Evolutionary conservation across 345 rosid genomes (phyloP), one percentile per base, ranked within the genome.

Genomic region (Euphorbia tirucalli): DNA sequence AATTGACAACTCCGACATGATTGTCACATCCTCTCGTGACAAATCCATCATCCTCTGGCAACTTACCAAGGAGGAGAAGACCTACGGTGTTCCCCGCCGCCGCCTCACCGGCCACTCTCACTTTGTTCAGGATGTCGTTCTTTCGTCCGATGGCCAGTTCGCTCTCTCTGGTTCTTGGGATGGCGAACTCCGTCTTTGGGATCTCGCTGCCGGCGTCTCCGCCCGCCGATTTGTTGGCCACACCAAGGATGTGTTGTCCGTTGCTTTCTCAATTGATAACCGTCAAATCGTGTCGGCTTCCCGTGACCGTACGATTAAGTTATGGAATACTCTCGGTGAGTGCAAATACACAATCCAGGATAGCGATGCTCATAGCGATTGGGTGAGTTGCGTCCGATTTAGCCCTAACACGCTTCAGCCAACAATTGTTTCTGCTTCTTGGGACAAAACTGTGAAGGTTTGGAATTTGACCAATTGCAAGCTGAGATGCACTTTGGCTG

Each of bases 141-240:
- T 95, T 48, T 95, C 99, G 14, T 94, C 95, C 21, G 98, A 94
- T 55, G 89, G 97, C 19, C 97, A 92, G 85, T 94, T 94, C 75
- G 98, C 98, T 0, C 94, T 94, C 48, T 94, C 98, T 32, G 96
- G 98, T 7, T 87, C 97, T 46, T 94, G 98, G 98, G 98, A 94
- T 75, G 89, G 96, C 28, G 98, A 94, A 89, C 97, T 94, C 28
- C 97, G 98, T 9, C 96, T 94, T 48, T 94, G 98, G 98, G 98
- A 94, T 71, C 91, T 94, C 39, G 78, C 82, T 15, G 16, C 89
- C n/a, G 98, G 97, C 3, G 72, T 76, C 21, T 87, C 95, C 22
- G 85, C 96, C n/a, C 91, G 96, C 61, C 75, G 98, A 8, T 94
- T 94, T 69, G 97, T 90, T 1, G 98, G 98, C 30, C 98, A 94